phyloP scores from a whole-genome alignment of 352 stramenopile species.

The Globisporangium polare region DNA sequence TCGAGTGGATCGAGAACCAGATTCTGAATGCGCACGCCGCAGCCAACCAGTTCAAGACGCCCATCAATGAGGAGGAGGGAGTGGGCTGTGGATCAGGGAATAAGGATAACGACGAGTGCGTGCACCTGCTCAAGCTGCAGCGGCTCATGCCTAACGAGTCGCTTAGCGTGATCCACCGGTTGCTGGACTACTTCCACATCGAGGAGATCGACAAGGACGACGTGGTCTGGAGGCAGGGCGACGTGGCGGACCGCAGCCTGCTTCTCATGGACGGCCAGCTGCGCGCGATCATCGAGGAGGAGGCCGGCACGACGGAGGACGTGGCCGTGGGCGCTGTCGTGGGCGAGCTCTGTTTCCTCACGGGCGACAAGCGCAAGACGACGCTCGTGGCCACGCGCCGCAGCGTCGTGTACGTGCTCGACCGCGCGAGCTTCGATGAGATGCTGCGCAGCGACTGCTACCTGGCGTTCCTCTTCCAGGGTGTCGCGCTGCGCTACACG shows the following conservation, averaged over 20 bases:
- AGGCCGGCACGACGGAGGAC: slow-evolving; percentile 72
- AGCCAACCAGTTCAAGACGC: slow-evolving; percentile 14
- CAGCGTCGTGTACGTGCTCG: slow-evolving; percentile 71
- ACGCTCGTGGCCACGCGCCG: slow-evolving; percentile 51
- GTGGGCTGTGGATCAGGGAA: too few species aligned
- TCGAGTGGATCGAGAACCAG: slow-evolving; percentile 71
- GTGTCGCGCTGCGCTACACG: slow-evolving; percentile 69
- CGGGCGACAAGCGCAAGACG: slow-evolving; percentile 79
- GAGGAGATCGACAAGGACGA: slow-evolving; percentile 56
- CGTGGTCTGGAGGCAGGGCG: slow-evolving; percentile 68
- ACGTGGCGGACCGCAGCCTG: slow-evolving; percentile 45
- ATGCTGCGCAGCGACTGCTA: slow-evolving; percentile 63
- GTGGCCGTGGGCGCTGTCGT: slow-evolving; percentile 69
- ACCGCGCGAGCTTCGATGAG: slow-evolving; percentile 45
- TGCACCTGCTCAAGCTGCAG: slow-evolving; percentile 51
- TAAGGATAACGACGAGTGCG: slow-evolving; percentile 51
- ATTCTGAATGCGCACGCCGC: slow-evolving; percentile 41
- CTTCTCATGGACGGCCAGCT: slow-evolving; percentile 60
- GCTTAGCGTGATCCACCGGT: slow-evolving; percentile 48
- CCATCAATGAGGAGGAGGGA: slow-evolving; percentile 11
- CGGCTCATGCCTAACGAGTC: slow-evolving; percentile 69
- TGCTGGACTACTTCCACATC: slow-evolving; percentile 74
- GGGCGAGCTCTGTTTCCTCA: slow-evolving; percentile 75
- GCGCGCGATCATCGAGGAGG: slow-evolving; percentile 72
- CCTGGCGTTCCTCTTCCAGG: slow-evolving; percentile 72